Evolutionary conservation across 2,329 filamentous ascomycete species (phyloP).

Genomic region (Pezizomycotina sp.): DNA sequence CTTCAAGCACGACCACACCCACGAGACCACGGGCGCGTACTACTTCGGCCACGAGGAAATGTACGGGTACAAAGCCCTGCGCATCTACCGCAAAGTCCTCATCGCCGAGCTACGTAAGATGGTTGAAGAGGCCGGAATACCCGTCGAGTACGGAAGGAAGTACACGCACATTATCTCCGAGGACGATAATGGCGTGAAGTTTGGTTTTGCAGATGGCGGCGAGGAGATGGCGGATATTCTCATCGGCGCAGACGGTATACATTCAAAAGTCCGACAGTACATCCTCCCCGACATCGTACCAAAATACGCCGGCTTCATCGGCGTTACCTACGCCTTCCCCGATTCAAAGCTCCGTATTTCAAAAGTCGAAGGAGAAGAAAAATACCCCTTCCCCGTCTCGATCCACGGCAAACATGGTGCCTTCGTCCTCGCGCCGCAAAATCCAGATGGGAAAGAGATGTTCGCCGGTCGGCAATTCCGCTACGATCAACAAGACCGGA

Average conservation of each 20-base stretch:
- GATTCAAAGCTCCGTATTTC: constrained; percentile 29
- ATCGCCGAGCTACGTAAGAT: constrained; percentile 35
- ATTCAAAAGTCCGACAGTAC: constrained; percentile 39
- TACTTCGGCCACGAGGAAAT: constrained; percentile 35
- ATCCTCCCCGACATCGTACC: constrained; percentile 36
- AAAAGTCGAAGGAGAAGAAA: constrained; percentile 15
- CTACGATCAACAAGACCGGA: constrained; percentile 29
- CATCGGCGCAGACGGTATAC: constrained; percentile 44
- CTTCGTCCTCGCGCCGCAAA: constrained; percentile 38
- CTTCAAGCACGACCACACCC: constrained; percentile 33
- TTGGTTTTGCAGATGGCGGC: constrained; percentile 35
- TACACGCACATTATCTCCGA: constrained; percentile 34
- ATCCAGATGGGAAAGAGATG: constrained; percentile 35
- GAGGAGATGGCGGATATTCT: constrained; percentile 32
- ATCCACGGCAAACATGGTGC: constrained; percentile 30
- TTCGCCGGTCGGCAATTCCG: constrained; percentile 35
- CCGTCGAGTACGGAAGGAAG: constrained; percentile 35
- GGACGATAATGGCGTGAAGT: constrained; percentile 30
- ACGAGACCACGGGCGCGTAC: constrained; percentile 29
- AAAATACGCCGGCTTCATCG: constrained; percentile 36
- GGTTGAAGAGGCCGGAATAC: constrained; percentile 31
- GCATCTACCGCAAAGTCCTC: constrained; percentile 39
- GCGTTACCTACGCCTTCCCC: constrained; percentile 28
- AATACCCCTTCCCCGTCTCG: constrained; percentile 33
- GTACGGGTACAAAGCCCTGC: constrained; percentile 39